Evolutionary conservation across 345 rosid species (phyloP).

Genomic region (Bretschneidera sinensis): DNA sequence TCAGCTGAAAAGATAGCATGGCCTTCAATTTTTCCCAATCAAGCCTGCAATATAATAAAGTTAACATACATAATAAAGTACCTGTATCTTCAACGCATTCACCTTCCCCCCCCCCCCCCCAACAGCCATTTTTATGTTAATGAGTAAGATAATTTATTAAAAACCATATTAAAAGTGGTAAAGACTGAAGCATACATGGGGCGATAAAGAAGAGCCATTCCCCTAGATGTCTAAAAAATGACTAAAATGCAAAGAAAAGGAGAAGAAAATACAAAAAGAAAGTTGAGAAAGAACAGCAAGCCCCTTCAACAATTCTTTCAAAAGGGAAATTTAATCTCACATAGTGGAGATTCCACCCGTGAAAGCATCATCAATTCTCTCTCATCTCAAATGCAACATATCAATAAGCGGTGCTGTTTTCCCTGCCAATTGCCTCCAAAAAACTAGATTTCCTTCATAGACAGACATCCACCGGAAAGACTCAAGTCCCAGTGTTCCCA

Average conservation of each 20-base stretch:
- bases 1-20: conserved; percentile 73
- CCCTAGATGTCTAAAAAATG: neutral
- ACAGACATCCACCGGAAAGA: too few species aligned
- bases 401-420: too few species aligned
- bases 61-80: neutral
- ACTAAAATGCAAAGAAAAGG: neutral
- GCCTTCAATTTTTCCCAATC: conserved; percentile 82
- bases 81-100: conserved; percentile 2
- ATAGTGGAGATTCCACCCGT: neutral
- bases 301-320: too few species aligned
- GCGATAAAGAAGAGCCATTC: neutral
- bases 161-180: neutral
- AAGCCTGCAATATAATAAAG: conserved; percentile 40
- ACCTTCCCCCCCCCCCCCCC: neutral
- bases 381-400: too few species aligned
- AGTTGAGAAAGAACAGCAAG: neutral
- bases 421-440: too few species aligned
- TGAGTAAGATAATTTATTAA: neutral
- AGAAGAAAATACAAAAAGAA: too few species aligned
- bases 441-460: too few species aligned
- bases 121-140: conserved; percentile 5
- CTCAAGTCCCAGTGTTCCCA: too few species aligned
- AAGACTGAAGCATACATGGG: neutral
- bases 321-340: neutral
- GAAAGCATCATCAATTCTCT: too few species aligned